Percentiles rank a stretch among this genome's conserved stretches.
Evolutionary conservation across 129 eudicot species (phyloP).

Genomic region (Centella asiatica): DNA sequence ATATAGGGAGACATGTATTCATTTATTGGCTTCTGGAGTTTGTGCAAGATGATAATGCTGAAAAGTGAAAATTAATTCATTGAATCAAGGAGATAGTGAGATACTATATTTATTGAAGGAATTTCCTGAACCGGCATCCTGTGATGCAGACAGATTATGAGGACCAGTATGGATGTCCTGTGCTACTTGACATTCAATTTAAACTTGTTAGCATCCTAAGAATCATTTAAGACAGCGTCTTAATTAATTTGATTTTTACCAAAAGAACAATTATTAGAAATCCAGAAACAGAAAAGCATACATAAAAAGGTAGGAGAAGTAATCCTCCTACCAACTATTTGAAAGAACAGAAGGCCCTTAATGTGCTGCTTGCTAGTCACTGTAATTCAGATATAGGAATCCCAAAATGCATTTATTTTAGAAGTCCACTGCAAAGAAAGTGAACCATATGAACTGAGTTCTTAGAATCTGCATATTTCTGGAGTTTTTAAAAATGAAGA

Average conservation of each 20-base stretch:
- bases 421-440: neutral
- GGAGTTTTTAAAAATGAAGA: too few species aligned
- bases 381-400: too few species aligned
- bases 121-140: constrained; percentile 68
- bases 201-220: neutral
- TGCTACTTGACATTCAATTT: neutral
- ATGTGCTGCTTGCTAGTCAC: too few species aligned
- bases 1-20: too few species aligned
- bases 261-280: too few species aligned
- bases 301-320: neutral
- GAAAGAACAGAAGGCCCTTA: too few species aligned
- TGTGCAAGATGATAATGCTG: neutral
- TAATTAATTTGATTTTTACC: too few species aligned
- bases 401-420: too few species aligned
- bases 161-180: constrained; percentile 28
- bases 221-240: too few species aligned
- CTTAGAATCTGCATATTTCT: too few species aligned
- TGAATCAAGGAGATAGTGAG: constrained; percentile 69
- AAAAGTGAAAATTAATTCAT: constrained; percentile 6
- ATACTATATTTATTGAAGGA: constrained; percentile 87
- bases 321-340: neutral
- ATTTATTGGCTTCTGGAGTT: neutral
- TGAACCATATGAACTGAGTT: too few species aligned
- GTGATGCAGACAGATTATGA: constrained; percentile 50
- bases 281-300: neutral